phyloP scores from a whole-genome alignment of 2,329 filamentous ascomycete species.

The Claviceps arundinis region DNA sequence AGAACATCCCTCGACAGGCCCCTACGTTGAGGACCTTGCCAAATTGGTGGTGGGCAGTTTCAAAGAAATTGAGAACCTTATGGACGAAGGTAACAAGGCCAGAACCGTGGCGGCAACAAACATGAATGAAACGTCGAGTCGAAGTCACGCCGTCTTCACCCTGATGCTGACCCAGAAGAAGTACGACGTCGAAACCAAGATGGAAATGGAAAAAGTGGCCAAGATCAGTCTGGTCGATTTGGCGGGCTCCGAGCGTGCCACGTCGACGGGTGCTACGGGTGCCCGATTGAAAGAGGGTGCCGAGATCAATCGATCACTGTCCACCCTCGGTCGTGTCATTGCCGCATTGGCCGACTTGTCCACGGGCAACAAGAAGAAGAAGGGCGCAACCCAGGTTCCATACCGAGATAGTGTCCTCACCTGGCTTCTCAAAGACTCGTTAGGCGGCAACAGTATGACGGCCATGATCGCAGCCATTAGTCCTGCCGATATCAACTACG shows the following conservation, averaged over 20 bases:
- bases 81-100: slow-evolving; percentile 99
- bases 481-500: slow-evolving; percentile 96
- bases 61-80: slow-evolving; percentile 88
- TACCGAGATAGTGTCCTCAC: slow-evolving; percentile 95
- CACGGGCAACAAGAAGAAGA: slow-evolving; percentile 63
- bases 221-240: slow-evolving; percentile 97
- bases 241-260: slow-evolving; percentile 92
- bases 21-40: slow-evolving; percentile 94
- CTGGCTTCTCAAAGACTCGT: slow-evolving; percentile 91
- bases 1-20: slow-evolving; percentile 93
- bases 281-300: slow-evolving; percentile 93
- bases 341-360: slow-evolving; percentile 86
- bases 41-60: slow-evolving; percentile 91
- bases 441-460: slow-evolving; percentile 98
- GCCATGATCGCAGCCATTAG: slow-evolving; percentile 99
- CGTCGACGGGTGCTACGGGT: slow-evolving; percentile 91
- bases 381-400: slow-evolving; percentile 63
- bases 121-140: slow-evolving; percentile 99
- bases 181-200: slow-evolving; percentile 80
- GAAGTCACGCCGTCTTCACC: slow-evolving; percentile 96
- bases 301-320: slow-evolving; percentile 94
- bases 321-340: slow-evolving; percentile 93
- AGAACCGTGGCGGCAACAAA: slow-evolving; percentile 96
- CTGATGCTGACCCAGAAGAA: slow-evolving; percentile 90
- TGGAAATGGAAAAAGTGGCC: slow-evolving; percentile 95